These are phyloP conservation scores for Tremella yokohamensis DNA, from an alignment of 768 basidiomycete genomes.

Conservation along the genomic window DNA sequence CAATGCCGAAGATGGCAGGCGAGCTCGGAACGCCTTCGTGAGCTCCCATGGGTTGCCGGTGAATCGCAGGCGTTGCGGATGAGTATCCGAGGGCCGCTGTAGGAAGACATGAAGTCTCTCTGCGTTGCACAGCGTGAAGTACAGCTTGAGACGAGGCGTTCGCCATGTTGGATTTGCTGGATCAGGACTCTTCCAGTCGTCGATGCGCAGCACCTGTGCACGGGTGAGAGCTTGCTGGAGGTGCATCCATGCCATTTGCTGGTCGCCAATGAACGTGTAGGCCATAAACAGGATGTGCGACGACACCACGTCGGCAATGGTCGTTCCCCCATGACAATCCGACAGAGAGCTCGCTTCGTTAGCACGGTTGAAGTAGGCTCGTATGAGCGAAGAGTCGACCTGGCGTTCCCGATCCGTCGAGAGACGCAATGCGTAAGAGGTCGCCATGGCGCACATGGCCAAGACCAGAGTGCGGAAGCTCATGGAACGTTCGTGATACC, in stretches of 20 bases:
- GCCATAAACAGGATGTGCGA: neutral
- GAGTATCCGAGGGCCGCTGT: neutral
- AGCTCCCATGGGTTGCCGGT: neutral
- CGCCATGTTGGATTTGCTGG: neutral
- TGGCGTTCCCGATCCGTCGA: neutral
- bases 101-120: slow-evolving; percentile 1
- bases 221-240: slow-evolving; percentile 4
- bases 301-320: slow-evolving; percentile 1
- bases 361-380: neutral
- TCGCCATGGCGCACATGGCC: slow-evolving; percentile 4
- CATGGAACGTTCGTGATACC: neutral
- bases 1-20: neutral
- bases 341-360: neutral
- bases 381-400: neutral
- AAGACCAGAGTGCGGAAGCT: slow-evolving; percentile 1
- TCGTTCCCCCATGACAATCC: neutral
- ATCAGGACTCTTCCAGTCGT: neutral
- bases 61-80: neutral
- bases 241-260: neutral
- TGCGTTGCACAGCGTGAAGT: slow-evolving; percentile 3
- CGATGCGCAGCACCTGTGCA: neutral
- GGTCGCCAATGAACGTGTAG: neutral
- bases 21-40: neutral
- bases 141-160: neutral
- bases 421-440: neutral